phyloP scores from a whole-genome alignment of 441 rosid species.

The Pelargonium australe region DNA sequence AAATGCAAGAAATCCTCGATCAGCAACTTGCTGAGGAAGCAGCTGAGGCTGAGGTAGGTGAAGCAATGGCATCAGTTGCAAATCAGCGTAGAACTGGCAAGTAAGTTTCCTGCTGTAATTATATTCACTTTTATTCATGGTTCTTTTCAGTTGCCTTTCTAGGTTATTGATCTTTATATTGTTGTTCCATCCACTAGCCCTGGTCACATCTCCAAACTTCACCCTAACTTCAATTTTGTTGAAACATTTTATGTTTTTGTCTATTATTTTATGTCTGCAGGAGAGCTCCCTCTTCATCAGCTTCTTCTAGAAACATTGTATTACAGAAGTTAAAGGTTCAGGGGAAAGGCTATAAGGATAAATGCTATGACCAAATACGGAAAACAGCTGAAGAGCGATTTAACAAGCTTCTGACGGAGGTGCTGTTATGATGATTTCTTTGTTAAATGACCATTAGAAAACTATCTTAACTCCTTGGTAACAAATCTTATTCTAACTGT shows the following conservation, averaged over 20 bases:
- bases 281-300: conserved; percentile 49
- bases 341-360: conserved; percentile 94
- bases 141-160: neutral
- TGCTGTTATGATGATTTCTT: conserved; percentile 19
- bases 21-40: conserved; percentile 98
- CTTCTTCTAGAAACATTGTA: conserved; percentile 52
- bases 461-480: conserved; percentile 17
- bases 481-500: conserved; percentile 23
- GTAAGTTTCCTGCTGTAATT: conserved; percentile 34
- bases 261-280: conserved; percentile 35
- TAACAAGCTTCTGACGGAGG: conserved; percentile 76
- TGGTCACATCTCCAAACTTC: conserved; percentile 1
- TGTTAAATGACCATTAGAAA: neutral
- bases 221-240: conserved; percentile 12
- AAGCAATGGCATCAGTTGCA: conserved; percentile 81
- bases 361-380: conserved; percentile 91
- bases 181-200: conserved; percentile 1
- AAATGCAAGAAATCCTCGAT: conserved; percentile 99
- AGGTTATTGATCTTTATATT: neutral
- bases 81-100: conserved; percentile 89
- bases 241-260: neutral
- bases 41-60: conserved; percentile 99
- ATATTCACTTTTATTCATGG: conserved; percentile 8
- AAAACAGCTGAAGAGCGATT: conserved; percentile 86
- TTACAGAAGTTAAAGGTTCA: conserved; percentile 75